Evolutionary conservation across 768 basidiomycete species (phyloP), one percentile per base, ranked within the genome.

Genomic region (Rhodotorula toruloides): DNA sequence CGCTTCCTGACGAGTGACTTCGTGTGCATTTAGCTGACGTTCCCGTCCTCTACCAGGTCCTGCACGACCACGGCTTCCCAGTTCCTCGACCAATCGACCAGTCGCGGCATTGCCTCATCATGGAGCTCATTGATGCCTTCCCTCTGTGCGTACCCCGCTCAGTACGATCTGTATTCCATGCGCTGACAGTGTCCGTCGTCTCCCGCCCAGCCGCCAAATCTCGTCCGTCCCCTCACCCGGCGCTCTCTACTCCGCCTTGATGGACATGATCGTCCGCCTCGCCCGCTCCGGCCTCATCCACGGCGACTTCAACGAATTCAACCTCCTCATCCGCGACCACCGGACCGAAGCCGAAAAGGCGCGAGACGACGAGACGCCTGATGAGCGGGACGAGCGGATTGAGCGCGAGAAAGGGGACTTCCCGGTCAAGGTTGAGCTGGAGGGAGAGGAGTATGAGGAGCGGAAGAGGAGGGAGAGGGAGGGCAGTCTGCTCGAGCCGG

Each of bases 271-370:
- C 76, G 91, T 97, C 63, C 89, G 91, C 58, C 88, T 98, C 74
- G 93, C 94, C 10, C 86, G 84, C 43, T 85, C 88, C 22, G 96
- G 96, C 10, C 83, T 99, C n/a, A 98, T 99, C 57, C 96, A 99
- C 74, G 93, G 96, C 47, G 96, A 99, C 74, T 99, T 89, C 79
- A 99, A 99, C 79, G 96, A 99, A 76, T 99, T 98, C 81, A 98
- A 99, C 77, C 92, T 99, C 71, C 85, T 99, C 67, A 91, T 99
- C 73, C 84, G 84, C 43, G 84, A 89, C 52, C 58, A 80, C 78
- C 50, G 66, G 22, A 58, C 58, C 42, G 53, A 61, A 3, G 72
- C 46, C 14, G 67, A 71, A 54, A 70, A 71, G 46, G 73, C 67
- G 40, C 63, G 70, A 9, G 68, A 70, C 43, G 71, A 72, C 47